These are phyloP conservation scores for Rhodofomes roseus DNA, from an alignment of 1,284 basidiomycete genomes.

Conservation along the genomic window DNA sequence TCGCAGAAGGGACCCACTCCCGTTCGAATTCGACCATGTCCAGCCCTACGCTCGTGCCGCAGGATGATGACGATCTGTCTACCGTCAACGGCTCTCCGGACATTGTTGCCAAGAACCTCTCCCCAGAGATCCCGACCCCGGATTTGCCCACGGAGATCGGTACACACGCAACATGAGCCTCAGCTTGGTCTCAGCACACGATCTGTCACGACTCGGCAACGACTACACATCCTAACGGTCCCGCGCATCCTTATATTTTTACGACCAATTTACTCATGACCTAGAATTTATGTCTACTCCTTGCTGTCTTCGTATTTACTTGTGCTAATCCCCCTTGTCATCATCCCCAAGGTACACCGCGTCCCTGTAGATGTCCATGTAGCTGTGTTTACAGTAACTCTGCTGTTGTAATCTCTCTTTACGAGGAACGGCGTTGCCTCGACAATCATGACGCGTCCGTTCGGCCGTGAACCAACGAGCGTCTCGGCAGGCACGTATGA, in stretches of 20 bases:
- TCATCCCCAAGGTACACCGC: neutral
- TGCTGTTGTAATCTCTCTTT: neutral
- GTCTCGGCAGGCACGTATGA: neutral
- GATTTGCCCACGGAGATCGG: slow-evolving; percentile 18
- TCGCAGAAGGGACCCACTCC: slow-evolving; percentile 55
- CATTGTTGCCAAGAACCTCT: slow-evolving; percentile 18
- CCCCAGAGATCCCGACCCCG: slow-evolving; percentile 18
- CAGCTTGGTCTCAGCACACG: neutral
- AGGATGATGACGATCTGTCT: slow-evolving; percentile 28
- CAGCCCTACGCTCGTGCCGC: slow-evolving; percentile 41
- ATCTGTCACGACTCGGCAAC: neutral
- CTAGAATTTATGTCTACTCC: neutral
- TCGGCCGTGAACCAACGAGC: neutral
- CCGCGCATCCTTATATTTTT: neutral
- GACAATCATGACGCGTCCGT: neutral
- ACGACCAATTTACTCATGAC: neutral
- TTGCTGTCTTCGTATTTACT: neutral
- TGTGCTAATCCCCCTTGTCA: neutral
- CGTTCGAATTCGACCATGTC: slow-evolving; percentile 35
- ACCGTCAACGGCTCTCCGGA: slow-evolving; percentile 23
- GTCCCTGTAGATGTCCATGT: neutral
- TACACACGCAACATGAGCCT: neutral
- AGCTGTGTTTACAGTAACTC: neutral
- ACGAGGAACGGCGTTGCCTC: neutral
- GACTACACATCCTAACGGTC: neutral